Conservation (phyloP, 2,329 filamentous ascomycete species). For the Paraphoma sp. region DNA sequence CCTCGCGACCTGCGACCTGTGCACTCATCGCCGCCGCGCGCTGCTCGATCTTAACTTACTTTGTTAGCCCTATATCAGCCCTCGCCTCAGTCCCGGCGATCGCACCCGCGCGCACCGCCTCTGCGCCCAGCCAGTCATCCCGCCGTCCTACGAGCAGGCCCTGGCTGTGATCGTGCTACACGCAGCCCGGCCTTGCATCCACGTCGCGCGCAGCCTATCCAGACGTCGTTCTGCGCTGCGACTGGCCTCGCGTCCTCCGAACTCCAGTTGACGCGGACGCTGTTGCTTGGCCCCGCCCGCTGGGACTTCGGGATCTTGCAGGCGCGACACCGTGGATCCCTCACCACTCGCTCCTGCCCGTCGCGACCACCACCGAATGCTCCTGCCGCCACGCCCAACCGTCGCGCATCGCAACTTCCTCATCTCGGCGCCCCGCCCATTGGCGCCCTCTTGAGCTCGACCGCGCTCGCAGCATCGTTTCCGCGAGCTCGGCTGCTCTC, state of each 20-base stretch:
- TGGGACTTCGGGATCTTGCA: conserved; percentile 28
- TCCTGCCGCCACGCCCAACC: conserved; percentile 26
- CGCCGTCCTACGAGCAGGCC: not conserved
- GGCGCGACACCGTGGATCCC: conserved; percentile 17
- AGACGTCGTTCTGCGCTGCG: conserved; percentile 3
- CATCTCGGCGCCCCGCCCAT: conserved; percentile 25
- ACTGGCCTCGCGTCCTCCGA: conserved; percentile 10
- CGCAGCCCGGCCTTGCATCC: conserved; percentile 12
- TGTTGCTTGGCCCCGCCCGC: conserved; percentile 15
- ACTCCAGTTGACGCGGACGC: conserved; percentile 8
- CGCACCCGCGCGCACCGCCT: conserved; percentile 1
- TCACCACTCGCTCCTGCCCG: conserved; percentile 1
- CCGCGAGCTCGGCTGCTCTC: conserved; percentile 40
- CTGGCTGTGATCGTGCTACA: conserved; percentile 5
- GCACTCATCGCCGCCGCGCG: conserved; percentile 11
- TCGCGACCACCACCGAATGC: conserved; percentile 23
- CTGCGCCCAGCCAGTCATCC: conserved; percentile 2
- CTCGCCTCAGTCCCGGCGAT: conserved; percentile 2
- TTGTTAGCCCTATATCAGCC: not conserved
- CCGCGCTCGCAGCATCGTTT: conserved; percentile 25
- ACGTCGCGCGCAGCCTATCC: conserved; percentile 3
- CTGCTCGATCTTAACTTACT: conserved; percentile 1
- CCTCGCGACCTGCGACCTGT: conserved; percentile 2
- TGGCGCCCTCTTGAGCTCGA: conserved; percentile 25
- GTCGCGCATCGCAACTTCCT: conserved; percentile 21